Evolutionary conservation across 2,329 filamentous ascomycete genomes (phyloP).

Genomic region (Claviceps arundinis): DNA sequence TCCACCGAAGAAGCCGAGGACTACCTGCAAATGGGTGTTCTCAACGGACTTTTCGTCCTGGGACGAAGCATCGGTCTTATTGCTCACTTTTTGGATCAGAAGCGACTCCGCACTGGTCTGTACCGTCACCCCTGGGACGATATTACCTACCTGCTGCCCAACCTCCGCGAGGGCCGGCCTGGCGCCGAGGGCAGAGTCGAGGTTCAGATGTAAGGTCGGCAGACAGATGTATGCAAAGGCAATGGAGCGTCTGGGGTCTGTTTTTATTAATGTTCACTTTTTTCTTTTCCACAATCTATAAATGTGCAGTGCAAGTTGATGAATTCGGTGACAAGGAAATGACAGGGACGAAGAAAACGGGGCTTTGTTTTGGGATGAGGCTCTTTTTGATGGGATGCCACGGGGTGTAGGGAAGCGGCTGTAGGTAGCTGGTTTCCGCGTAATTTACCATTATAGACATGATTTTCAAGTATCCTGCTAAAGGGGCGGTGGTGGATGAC

Average conservation of each 20-base stretch:
- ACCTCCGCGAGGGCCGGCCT: constrained; percentile 55
- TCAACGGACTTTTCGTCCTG: constrained; percentile 98
- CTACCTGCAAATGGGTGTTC: constrained; percentile 97
- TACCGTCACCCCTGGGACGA: constrained; percentile 99
- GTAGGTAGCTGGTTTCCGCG: constrained; percentile 2
- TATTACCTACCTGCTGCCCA: constrained; percentile 87
- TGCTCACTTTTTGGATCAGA: constrained; percentile 99
- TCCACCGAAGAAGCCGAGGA: constrained; percentile 93
- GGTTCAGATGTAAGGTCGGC: constrained; percentile 53
- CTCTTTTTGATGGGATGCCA: constrained; percentile 14
- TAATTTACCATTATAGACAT: constrained; percentile 18
- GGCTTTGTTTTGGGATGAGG: not conserved
- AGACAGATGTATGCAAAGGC: constrained; percentile 3
- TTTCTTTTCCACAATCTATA: not conserved
- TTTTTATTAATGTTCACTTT: constrained; percentile 1
- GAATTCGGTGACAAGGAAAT: constrained; percentile 14
- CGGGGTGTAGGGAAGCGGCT: constrained; percentile 20
- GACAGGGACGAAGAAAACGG: not conserved
- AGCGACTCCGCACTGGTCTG: constrained; percentile 93
- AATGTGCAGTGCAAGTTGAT: constrained; percentile 17
- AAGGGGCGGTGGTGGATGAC: not conserved
- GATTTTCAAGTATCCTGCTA: not conserved
- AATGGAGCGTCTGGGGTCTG: constrained; percentile 14
- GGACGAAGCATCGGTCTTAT: constrained; percentile 96
- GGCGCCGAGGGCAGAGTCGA: constrained; percentile 80